phyloP scores from a whole-genome alignment of 139 green algal species.

The Coccomyxa sp. region DNA sequence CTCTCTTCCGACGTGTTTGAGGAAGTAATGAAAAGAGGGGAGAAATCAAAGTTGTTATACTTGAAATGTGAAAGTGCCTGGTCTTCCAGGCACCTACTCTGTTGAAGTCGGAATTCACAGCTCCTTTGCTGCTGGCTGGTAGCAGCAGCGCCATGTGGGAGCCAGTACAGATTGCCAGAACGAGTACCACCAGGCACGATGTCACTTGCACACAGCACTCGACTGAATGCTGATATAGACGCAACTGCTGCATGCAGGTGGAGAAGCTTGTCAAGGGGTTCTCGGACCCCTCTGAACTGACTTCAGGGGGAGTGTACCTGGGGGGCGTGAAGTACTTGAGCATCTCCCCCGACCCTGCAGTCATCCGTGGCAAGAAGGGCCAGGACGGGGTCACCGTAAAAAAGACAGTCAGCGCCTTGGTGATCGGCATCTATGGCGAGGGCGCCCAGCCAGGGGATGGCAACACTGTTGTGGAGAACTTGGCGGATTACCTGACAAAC shows the following conservation, averaged over 20 bases:
- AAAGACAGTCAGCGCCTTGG: slow-evolving; percentile 63
- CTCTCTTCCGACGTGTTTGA: no score
- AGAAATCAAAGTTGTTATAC: no score
- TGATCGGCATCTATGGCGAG: slow-evolving; percentile 68
- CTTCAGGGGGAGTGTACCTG: slow-evolving; percentile 46
- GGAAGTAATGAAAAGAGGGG: no score
- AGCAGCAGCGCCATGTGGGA: no score
- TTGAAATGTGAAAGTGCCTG: no score
- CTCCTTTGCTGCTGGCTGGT: no score
- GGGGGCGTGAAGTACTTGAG: slow-evolving; percentile 61
- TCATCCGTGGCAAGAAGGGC: slow-evolving; percentile 66
- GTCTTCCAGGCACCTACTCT: no score
- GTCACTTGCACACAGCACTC: no score
- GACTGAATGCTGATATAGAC: not conserved
- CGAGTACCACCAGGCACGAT: no score
- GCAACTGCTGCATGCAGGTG: slow-evolving; percentile 2
- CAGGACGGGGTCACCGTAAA: slow-evolving; percentile 62
- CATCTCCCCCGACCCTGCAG: slow-evolving; percentile 47
- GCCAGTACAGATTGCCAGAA: no score
- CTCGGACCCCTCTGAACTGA: slow-evolving; percentile 20
- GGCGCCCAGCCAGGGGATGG: slow-evolving; percentile 52
- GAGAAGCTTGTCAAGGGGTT: slow-evolving; percentile 46
- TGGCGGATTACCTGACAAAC: slow-evolving; percentile 67
- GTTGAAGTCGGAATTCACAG: no score
- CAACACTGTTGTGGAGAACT: slow-evolving; percentile 62